Evolutionary conservation across 208 protist genomes (phyloP), one percentile per base, ranked within the genome.

Genomic region (Phytomonas francai): DNA sequence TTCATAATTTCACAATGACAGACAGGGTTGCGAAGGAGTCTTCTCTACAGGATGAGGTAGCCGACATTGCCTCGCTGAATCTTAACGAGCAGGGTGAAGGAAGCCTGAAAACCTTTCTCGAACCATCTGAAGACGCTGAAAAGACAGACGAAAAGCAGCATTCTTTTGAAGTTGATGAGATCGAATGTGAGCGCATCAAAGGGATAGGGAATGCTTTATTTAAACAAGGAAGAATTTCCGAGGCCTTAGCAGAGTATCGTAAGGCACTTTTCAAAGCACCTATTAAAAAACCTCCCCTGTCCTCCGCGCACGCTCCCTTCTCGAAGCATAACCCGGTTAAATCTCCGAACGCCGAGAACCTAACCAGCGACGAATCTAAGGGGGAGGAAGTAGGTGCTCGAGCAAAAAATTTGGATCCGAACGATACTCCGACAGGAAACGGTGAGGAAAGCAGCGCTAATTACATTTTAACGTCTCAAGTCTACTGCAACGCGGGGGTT

Each of bases 401-500:
- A 30, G 8, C 34, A 7, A 22, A 31, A 33, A 56, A 25, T 25
- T 7, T 33, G 1, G 11, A 34, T 30, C 19, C 63, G 25, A 27
- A 14, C 63, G 42, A 57, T 57, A 3, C 2, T 19, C 5, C 14
- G 33, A 56, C 54, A 31, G 42, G 27, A 29, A 27, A 65, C n/a
- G 49, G 45, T 8, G 70, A 76, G 22, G 32, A 80, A 11, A 51
- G 49, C 19, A 59, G 66, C 30, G 31, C 65, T 0, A 85, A 93
- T 62, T 95, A 94, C 77, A 92, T 79, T 14, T 66, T 97, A 9
- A 94, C 86, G 6, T 78, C 87, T 57, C 86, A 94, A 73, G 74
- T 95, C 16, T 94, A 86, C 74, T 89, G 86, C 77, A 97, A 97
- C 73, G 79, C 87, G 7, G 87, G 88, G 25, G 71, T 87, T 29